These are phyloP conservation scores for Leccinum glutinopallens DNA, from an alignment of 1,284 basidiomycete species.

Conservation along the genomic window DNA sequence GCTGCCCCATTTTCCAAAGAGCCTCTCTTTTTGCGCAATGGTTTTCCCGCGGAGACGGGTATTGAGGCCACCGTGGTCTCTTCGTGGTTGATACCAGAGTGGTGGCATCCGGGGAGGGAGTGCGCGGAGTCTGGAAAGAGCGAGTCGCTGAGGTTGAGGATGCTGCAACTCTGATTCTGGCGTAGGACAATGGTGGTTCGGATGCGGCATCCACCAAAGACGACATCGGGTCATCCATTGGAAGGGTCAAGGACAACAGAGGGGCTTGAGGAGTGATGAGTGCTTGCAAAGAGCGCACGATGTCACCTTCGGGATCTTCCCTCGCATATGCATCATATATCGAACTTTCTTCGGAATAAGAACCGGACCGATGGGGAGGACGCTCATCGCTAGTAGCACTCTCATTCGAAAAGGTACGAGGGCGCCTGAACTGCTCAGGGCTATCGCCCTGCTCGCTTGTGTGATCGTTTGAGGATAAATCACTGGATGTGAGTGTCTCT, in stretches of 20 bases:
- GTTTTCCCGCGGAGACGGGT: conserved; percentile 33
- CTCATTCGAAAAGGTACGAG: conserved; percentile 52
- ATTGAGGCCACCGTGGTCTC: conserved; percentile 29
- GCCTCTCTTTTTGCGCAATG: conserved; percentile 57
- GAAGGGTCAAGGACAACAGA: conserved; percentile 33
- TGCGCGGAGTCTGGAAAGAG: conserved; percentile 44
- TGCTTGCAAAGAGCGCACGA: conserved; percentile 37
- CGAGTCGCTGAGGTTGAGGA: conserved; percentile 48
- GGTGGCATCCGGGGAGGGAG: conserved; percentile 43
- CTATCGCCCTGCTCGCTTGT: conserved; percentile 63
- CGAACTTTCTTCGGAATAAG: conserved; percentile 74
- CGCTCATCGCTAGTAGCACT: conserved; percentile 36
- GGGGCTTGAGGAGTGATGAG: conserved; percentile 32
- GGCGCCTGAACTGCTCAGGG: conserved; percentile 38
- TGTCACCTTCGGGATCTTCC: conserved; percentile 53
- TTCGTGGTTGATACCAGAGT: conserved; percentile 34
- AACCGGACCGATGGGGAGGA: conserved; percentile 53
- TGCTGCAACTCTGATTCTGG: conserved; percentile 57
- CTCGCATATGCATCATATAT: conserved; percentile 84
- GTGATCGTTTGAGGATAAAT: conserved; percentile 62
- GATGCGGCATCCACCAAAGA: conserved; percentile 39
- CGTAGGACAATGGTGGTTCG: conserved; percentile 22
- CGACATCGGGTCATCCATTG: conserved; percentile 34
- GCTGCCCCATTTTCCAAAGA: conserved; percentile 73
- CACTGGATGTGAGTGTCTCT: conserved; percentile 58